Base-by-base conservation (phyloP, 2,329 filamentous ascomycete species). In the Fusarium goolgardi region DNA sequence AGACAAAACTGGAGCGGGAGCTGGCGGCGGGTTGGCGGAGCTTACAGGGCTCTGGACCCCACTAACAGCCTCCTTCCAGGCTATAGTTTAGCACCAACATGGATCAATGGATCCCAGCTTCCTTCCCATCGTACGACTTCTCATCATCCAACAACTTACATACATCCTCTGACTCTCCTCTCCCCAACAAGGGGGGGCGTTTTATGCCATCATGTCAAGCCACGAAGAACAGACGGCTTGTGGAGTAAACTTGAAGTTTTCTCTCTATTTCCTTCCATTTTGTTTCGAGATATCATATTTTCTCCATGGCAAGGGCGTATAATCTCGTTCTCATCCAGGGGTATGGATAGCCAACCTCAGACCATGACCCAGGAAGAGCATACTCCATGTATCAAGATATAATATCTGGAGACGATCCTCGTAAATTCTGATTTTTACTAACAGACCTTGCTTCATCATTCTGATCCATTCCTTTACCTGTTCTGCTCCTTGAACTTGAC, bases 181-280 rank as follows among this genome's bases (percentile, higher is more conserved):
- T 35, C 34, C 18, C 34, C 21, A 21, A 40, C 15, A 29, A 29
- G 43, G 43, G 43, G 43, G 27, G 43, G 11, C 8, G 43, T 45
- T 45, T 45, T 31, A 45, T 45, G n/a, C 29, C 21, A 20, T 20
- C 20, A 54, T 40, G 39, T 63, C 29, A 57, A 59, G 59, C 60
- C 66, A 71, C 70, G 64, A 73, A 66, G 70, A 74, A 70, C 67
- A 55, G 55, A 70, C 72, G 72, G 71, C 72, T 69, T 74, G 72
- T 74, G 72, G 72, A 74, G 71, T 70, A 54, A 10, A 64, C 45
- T 15, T 21, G 31, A 37, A 29, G 15, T 29, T 32, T 65, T 59
- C 25, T 62, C 47, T 20, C 18, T 45, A 41, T 15, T 54, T 55
- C 53, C 57, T 58, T 67, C 65, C 61, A 61, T 67, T 55, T 40